Base-by-base conservation (phyloP, 1,284 basidiomycete species). In the Ganoderma leucocontextum region DNA sequence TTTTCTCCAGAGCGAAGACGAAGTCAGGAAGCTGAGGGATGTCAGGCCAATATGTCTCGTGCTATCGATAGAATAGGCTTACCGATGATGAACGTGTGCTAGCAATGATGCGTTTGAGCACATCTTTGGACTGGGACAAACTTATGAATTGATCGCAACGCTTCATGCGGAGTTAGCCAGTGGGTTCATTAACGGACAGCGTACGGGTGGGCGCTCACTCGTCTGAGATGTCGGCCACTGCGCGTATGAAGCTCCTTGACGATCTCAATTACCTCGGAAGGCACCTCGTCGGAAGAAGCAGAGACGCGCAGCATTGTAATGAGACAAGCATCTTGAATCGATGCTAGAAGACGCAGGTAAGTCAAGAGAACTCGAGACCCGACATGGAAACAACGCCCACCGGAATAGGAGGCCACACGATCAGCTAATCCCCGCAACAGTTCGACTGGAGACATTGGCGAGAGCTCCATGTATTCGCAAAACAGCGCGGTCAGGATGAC, bases 241-340 rank as follows among this genome's bases (percentile, higher is more conserved):
- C 74, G 77, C 66, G 84, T 80, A 19, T 80, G 80, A 41, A 90
- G 62, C 42, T 80, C 79, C 36, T 78, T 78, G 25, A 92, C 86
- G 19, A 74, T 72, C 25, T 77, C 78, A 15, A 80, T 70, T 22
- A 87, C 82, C 13, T 84, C 80, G 17, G 80, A 73, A 2, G 90
- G 85, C 7, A 90, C 74, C 22, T 84, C 81, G 15, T 88, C 84
- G 73, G 88, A 90, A 22, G 89, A 85, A 9, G 85, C 86, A 58
- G 84, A 81, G 57, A 93, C 74, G 63, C 91, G 84, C 52, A 92
- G 78, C 89, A 94, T 91, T 4, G 89, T 84, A 42, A 94, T 76
- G 38, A 94, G 77, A 70, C 87, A 87, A 7, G 87, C 87, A 67
- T 94, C 92, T 75, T 92, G 90, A 12, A 94, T 85, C 29, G 87